Percentiles rank a stretch among this genome's conserved stretches.
These are phyloP conservation scores for Delonix regia DNA, from an alignment of 306 rosid genomes.

Conservation along the genomic window DNA sequence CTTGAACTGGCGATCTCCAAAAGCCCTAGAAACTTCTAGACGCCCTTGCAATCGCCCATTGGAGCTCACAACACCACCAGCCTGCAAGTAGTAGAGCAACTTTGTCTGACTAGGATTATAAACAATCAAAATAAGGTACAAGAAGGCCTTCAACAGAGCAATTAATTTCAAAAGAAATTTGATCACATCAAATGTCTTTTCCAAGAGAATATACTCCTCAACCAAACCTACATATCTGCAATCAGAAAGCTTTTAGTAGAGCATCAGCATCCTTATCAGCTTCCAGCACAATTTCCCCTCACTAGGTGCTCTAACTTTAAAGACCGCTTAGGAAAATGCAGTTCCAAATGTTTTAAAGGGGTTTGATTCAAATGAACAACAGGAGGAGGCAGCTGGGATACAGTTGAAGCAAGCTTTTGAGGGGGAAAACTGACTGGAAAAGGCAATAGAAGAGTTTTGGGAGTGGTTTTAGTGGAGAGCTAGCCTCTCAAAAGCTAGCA, in stretches of 20 bases:
- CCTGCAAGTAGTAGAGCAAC: conserved; percentile 52
- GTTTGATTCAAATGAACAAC: too few species aligned
- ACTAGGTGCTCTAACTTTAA: neutral
- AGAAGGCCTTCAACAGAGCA: neutral
- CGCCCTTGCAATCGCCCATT: conserved; percentile 91
- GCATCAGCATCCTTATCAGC: neutral
- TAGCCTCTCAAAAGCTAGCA: too few species aligned
- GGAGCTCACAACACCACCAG: conserved; percentile 83
- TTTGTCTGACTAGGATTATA: neutral
- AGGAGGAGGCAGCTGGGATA: too few species aligned
- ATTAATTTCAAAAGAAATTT: neutral
- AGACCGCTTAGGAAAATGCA: neutral
- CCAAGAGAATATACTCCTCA: neutral
- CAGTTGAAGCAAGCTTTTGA: too few species aligned
- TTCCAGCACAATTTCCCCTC: neutral
- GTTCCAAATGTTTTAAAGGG: neutral
- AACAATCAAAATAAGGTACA: neutral
- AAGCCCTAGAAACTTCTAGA: conserved; percentile 88
- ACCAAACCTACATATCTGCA: neutral
- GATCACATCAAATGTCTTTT: neutral
- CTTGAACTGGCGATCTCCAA: conserved; percentile 91
- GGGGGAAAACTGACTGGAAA: too few species aligned
- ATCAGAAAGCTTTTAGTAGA: neutral
- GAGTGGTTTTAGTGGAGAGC: too few species aligned
- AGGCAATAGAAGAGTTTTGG: too few species aligned